Percentiles rank a stretch among this genome's conserved stretches.
Evolutionary conservation across 768 basidiomycete genomes (phyloP).

Genomic region (Cubamyces sp.): DNA sequence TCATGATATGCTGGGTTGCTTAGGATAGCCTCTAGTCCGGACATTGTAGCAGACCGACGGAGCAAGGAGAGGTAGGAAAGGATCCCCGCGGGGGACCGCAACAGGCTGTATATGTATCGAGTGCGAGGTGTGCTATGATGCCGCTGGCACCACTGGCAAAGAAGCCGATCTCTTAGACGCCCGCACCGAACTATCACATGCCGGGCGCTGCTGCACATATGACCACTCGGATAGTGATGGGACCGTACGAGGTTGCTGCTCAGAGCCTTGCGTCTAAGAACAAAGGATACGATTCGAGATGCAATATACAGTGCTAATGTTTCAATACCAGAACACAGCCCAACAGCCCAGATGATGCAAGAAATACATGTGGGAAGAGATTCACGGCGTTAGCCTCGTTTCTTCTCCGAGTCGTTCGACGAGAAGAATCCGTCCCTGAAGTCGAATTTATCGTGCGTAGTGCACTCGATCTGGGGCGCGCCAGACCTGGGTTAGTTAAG

Average conservation of each 20-base stretch:
- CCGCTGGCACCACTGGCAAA: conserved; percentile 15
- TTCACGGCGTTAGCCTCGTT: conserved; percentile 10
- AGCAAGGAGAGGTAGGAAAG: neutral
- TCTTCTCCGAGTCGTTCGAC: conserved; percentile 19
- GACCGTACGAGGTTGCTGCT: too few species aligned
- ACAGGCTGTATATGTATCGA: conserved; percentile 10
- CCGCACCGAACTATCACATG: conserved; percentile 19
- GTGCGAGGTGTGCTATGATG: neutral
- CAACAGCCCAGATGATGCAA: too few species aligned
- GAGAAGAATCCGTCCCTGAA: conserved; percentile 63
- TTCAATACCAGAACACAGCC: neutral
- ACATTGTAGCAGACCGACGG: conserved; percentile 28
- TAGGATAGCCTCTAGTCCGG: conserved; percentile 43
- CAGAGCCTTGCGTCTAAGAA: too few species aligned
- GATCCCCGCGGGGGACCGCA: conserved; percentile 10
- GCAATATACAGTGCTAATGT: neutral
- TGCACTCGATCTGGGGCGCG: conserved; percentile 57
- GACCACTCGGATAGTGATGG: too few species aligned
- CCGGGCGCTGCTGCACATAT: neutral
- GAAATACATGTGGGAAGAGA: neutral
- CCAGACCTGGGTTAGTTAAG: neutral
- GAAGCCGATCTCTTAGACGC: conserved; percentile 18
- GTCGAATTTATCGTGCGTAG: conserved; percentile 46
- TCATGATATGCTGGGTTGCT: conserved; percentile 83
- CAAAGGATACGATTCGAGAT: neutral